Evolutionary conservation across 2,329 filamentous ascomycete species (phyloP).

Genomic region (Dothistroma pini): DNA sequence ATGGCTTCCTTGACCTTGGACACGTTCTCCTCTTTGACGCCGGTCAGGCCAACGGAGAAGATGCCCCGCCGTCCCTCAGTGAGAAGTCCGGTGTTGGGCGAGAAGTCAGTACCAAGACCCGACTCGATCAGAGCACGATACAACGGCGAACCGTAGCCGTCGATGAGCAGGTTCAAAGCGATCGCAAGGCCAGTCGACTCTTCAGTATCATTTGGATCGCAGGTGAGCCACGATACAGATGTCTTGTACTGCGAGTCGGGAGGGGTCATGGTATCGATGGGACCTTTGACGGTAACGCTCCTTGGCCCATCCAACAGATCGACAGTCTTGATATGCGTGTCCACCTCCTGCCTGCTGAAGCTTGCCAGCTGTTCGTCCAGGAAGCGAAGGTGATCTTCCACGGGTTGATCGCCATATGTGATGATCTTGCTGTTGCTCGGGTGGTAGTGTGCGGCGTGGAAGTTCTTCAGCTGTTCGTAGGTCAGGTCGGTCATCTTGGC

Average conservation of each 20-base stretch:
- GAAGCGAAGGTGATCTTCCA: conserved; percentile 75
- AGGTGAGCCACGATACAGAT: conserved; percentile 87
- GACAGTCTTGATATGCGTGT: conserved; percentile 71
- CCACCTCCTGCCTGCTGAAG: conserved; percentile 68
- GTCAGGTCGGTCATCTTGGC: conserved; percentile 95
- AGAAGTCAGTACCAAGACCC: conserved; percentile 88
- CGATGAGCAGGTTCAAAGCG: conserved; percentile 77
- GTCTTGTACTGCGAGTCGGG: conserved; percentile 88
- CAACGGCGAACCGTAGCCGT: conserved; percentile 91
- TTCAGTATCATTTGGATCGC: conserved; percentile 74
- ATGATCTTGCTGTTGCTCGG: conserved; percentile 95
- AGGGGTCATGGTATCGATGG: conserved; percentile 81
- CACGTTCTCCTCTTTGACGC: conserved; percentile 78
- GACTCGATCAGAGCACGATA: conserved; percentile 86
- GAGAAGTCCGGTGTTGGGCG: conserved; percentile 88
- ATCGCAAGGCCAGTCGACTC: conserved; percentile 86
- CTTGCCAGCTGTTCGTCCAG: conserved; percentile 68
- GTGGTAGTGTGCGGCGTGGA: conserved; percentile 92
- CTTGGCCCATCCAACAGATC: conserved; percentile 64
- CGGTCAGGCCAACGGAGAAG: conserved; percentile 86
- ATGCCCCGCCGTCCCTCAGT: conserved; percentile 69
- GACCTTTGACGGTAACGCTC: conserved; percentile 70
- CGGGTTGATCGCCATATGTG: conserved; percentile 90
- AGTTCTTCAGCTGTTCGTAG: conserved; percentile 80
- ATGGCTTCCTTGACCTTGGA: conserved; percentile 71